phyloP scores from a whole-genome alignment of 2,329 filamentous ascomycete species.

The Cercospora sojina region DNA sequence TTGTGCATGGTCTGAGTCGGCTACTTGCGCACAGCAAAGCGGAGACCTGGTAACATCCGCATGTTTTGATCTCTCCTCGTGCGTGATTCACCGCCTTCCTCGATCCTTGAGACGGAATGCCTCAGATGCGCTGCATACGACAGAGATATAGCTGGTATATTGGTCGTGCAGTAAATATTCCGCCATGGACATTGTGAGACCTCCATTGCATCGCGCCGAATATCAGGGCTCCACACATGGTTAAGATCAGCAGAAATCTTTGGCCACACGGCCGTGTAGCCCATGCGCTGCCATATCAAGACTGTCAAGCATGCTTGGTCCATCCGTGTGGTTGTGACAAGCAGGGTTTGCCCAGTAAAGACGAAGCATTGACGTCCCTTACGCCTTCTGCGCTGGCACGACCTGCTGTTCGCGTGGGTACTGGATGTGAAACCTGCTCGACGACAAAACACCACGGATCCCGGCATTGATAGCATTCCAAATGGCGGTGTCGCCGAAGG shows the following conservation, averaged over 20 bases:
- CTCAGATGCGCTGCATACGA: not conserved
- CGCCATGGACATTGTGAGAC: slow-evolving; percentile 2
- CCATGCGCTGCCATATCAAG: slow-evolving; percentile 1
- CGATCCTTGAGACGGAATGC: not conserved
- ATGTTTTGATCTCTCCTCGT: not conserved
- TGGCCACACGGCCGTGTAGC: not conserved
- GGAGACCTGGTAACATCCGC: not conserved
- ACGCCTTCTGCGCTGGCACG: slow-evolving; percentile 8
- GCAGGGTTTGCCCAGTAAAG: slow-evolving; percentile 14
- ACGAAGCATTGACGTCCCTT: not conserved
- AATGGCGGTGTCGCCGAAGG: slow-evolving; percentile 11
- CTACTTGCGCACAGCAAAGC: not conserved
- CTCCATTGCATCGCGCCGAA: not conserved
- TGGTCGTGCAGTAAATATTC: not conserved
- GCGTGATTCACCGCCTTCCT: not conserved
- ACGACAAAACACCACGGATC: not conserved
- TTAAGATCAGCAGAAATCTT: not conserved
- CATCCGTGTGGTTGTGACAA: slow-evolving; percentile 10
- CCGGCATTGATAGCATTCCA: not conserved
- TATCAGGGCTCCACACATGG: too few species aligned
- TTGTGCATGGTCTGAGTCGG: not conserved
- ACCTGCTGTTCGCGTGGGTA: slow-evolving; percentile 1
- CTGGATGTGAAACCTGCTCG: not conserved
- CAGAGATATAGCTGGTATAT: not conserved
- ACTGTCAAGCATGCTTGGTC: slow-evolving; percentile 4